Base-by-base conservation (phyloP, 331 rosid species). In the Spiraea crenata region DNA sequence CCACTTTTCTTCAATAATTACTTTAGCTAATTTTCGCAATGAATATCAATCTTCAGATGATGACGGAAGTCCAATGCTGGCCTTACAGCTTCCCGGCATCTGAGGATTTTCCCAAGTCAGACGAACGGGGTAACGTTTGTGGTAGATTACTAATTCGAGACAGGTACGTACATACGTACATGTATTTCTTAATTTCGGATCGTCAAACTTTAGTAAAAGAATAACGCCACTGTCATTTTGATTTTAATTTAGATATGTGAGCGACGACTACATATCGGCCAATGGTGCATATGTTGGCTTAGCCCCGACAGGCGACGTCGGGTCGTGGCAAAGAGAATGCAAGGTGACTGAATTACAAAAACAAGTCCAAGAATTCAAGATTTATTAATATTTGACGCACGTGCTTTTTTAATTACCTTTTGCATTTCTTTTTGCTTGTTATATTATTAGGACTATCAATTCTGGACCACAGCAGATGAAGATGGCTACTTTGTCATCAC, bases 251-350 rank as follows among this genome's bases (percentile, higher is more conserved):
- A 90, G 97, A 76, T 83, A 56, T 72, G 0, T 79, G 14, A 61
- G 80, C 68, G 74, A 81, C 2, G 83, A 82, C 56, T 9, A 8
- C 58, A 80, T 89, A 13, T 37, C 77, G 6, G 91, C 86, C 17
- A 7, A 50, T 48, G 89, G 85, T n/a, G 93, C 96, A 16, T 86
- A 84, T 25, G 75, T 93, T 6, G 98, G 98, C n/a, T 65, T 93
- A 59, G 92, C 98, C 51, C 82, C 90, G 45, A 93, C 87, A 0
- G 98, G 98, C 63, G 90, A 76, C 6, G 81, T 75, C 61, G 96
- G 96, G 57, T 90, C 98, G 1, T 90, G 96, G 98, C 98, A 92
- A 80, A 86, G 82, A 69, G 98, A 90, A 77, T 76, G 93, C 86
- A 90, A 88, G 97, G 98, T 92, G 57, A 71, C 42, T 71, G 15